Conservation (phyloP, 805 yeast species). For the Saccharomyces eubayanus region DNA sequence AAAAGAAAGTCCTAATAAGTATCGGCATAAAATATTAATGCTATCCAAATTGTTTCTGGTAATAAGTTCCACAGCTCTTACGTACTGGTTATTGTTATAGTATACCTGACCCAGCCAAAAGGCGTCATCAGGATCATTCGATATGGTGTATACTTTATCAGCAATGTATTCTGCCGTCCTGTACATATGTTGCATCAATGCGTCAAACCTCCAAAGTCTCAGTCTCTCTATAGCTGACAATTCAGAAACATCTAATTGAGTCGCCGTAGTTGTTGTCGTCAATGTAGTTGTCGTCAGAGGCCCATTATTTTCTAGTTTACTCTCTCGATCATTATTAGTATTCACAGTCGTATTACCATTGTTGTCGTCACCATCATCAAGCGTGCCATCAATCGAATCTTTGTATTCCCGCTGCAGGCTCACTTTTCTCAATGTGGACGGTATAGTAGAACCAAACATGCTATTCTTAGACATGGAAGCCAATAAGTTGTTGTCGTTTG, state of each 20-base stretch:
- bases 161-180: conserved; percentile 86
- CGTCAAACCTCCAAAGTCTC: conserved; percentile 88
- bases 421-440: conserved; percentile 27
- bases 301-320: conserved; percentile 3
- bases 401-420: conserved; percentile 19
- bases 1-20: conserved; percentile 67
- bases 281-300: conserved; percentile 17
- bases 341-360: conserved; percentile 1
- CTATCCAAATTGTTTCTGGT: conserved; percentile 45
- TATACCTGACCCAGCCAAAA: conserved; percentile 93
- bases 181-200: conserved; percentile 85
- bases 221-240: conserved; percentile 74
- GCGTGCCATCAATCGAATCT: conserved; percentile 7
- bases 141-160: conserved; percentile 76
- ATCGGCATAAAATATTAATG: conserved; percentile 65
- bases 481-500: conserved; percentile 10
- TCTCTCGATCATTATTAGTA: not conserved
- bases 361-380: not conserved
- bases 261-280: conserved; percentile 11
- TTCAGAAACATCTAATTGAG: conserved; percentile 22
- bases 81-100: conserved; percentile 64
- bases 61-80: conserved; percentile 68
- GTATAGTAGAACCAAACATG: conserved; percentile 23
- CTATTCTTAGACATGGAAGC: conserved; percentile 22
- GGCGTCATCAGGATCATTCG: conserved; percentile 86